A percentile compares a stretch with the other conserved stretches of the same genome.
Conservation (phyloP, 2,329 filamentous ascomycete species). For the Cercospora canescens region DNA sequence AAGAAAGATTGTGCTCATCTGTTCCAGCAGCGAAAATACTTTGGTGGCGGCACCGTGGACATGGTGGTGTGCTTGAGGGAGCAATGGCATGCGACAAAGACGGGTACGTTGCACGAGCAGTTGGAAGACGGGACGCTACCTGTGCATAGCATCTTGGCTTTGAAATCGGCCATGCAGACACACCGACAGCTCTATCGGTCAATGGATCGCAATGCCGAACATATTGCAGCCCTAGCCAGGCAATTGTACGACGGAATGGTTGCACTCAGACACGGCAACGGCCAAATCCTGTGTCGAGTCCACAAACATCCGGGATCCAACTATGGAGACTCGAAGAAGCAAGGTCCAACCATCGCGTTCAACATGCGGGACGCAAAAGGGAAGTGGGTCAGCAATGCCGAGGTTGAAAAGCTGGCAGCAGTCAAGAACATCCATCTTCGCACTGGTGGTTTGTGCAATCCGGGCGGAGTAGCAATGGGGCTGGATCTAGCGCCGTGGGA, state of each 20-base stretch:
- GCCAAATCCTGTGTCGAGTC: conserved; percentile 62
- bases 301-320: conserved; percentile 47
- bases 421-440: conserved; percentile 80
- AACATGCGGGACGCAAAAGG: conserved; percentile 71
- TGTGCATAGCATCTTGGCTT: conserved; percentile 84
- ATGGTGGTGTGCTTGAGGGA: conserved; percentile 73
- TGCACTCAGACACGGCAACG: conserved; percentile 68
- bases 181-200: conserved; percentile 67
- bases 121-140: conserved; percentile 91
- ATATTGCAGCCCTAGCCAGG: conserved; percentile 66
- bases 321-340: conserved; percentile 32
- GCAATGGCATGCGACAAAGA: conserved; percentile 79
- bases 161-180: conserved; percentile 70
- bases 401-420: conserved; percentile 83
- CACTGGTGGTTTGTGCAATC: conserved; percentile 89
- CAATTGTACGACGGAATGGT: conserved; percentile 60
- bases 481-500: conserved; percentile 78
- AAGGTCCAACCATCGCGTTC: conserved; percentile 80
- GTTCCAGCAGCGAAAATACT: conserved; percentile 67
- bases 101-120: conserved; percentile 69
- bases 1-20: conserved; percentile 69
- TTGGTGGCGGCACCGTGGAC: conserved; percentile 92
- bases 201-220: conserved; percentile 68
- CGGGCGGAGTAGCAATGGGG: conserved; percentile 75
- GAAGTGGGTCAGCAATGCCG: conserved; percentile 75